Conservation (phyloP, 2,329 filamentous ascomycete genomes). For the Sclerotiophoma versabilis region DNA sequence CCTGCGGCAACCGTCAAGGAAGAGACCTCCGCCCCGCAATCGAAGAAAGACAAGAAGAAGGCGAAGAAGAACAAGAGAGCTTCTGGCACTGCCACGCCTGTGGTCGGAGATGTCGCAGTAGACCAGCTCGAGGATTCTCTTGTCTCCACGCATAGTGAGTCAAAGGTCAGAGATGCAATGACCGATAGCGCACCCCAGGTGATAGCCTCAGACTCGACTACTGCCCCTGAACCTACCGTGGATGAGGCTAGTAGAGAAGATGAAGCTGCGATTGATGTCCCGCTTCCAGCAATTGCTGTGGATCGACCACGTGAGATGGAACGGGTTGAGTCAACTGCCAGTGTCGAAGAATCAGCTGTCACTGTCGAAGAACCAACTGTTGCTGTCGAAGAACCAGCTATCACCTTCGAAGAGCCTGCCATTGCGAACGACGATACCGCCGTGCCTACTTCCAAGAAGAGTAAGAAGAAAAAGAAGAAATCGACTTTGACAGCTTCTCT, state of each 20-base stretch:
- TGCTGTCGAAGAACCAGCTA: not conserved
- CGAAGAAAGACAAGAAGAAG: conserved; percentile 42
- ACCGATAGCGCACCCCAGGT: conserved; percentile 2
- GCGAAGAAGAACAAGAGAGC: conserved; percentile 37
- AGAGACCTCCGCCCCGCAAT: conserved; percentile 11
- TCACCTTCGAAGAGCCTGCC: not conserved
- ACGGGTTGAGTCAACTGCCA: not conserved
- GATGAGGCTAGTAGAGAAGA: not conserved
- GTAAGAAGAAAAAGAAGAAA: conserved; percentile 35
- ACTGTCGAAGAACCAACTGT: not conserved
- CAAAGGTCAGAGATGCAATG: conserved; percentile 1
- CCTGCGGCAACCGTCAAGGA: not conserved
- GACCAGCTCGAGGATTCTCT: not conserved
- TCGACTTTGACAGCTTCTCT: conserved; percentile 16
- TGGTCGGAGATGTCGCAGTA: conserved; percentile 11
- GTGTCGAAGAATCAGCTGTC: not conserved
- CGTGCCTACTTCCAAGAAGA: conserved; percentile 28
- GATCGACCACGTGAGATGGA: not conserved
- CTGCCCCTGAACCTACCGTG: not conserved
- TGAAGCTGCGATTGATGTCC: not conserved
- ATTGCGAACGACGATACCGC: conserved; percentile 5
- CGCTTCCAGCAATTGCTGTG: not conserved
- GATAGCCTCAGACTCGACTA: not conserved
- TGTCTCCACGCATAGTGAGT: not conserved
- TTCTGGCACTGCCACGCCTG: conserved; percentile 23